Evolutionary conservation across 176 grass and related monocot species (phyloP).

Genomic region (Aegilops speltoides): DNA sequence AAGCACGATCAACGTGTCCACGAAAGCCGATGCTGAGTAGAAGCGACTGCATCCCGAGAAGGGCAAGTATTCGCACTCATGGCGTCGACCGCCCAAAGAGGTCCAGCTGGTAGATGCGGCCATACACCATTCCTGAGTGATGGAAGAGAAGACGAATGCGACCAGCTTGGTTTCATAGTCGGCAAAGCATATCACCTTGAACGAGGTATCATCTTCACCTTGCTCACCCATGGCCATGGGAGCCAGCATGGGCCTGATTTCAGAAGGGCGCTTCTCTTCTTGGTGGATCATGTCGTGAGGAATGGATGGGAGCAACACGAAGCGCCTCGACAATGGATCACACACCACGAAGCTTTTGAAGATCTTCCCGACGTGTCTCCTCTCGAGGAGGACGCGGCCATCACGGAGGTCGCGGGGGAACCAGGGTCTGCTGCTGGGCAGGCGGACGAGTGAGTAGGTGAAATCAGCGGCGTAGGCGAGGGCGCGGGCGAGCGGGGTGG

Average conservation of each 20-base stretch:
- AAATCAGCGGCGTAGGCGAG: not conserved
- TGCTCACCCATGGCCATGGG: not conserved
- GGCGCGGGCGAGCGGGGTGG: not conserved
- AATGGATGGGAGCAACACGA: not conserved
- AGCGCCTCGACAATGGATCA: not conserved
- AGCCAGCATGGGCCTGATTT: not conserved
- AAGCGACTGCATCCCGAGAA: not conserved
- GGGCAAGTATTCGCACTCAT: not conserved
- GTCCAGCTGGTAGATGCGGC: not conserved
- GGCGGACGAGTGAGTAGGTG: not conserved
- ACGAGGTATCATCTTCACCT: not conserved
- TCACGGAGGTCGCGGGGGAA: not conserved
- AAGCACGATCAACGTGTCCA: not conserved
- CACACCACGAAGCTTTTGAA: not conserved
- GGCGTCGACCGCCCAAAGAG: not conserved
- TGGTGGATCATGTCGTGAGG: not conserved
- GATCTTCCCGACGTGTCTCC: not conserved
- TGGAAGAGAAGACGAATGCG: not conserved
- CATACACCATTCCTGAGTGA: not conserved
- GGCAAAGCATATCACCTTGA: not conserved
- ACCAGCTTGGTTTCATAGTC: not conserved
- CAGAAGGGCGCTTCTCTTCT: too few relatives aligned
- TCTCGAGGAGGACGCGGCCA: not conserved
- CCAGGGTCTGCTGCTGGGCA: not conserved
- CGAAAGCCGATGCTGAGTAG: not conserved